These are phyloP conservation scores for Pichia cactophila DNA, from an alignment of 1,139 yeast species.

Conservation along the genomic window DNA sequence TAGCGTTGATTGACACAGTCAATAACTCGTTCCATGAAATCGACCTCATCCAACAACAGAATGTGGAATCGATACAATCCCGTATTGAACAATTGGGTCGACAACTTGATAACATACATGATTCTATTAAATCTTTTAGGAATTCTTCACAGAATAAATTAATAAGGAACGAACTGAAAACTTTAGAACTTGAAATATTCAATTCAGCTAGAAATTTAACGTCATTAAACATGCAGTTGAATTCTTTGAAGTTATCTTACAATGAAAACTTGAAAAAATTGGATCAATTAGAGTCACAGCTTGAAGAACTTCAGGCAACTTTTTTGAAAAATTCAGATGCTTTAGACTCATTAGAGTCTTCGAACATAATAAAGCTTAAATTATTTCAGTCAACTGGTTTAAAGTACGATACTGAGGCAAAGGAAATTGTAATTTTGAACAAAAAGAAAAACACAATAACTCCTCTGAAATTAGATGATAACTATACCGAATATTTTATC, in stretches of 20 bases:
- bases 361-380: constrained; percentile 33
- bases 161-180: constrained; percentile 21
- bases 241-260: constrained; percentile 30
- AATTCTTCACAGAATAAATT: constrained; percentile 19
- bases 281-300: constrained; percentile 32
- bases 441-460: constrained; percentile 41
- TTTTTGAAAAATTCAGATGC: constrained; percentile 7
- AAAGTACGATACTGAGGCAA: constrained; percentile 31
- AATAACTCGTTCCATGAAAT: constrained; percentile 33
- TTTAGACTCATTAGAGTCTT: constrained; percentile 18
- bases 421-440: constrained; percentile 44
- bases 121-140: constrained; percentile 18
- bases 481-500: constrained; percentile 55
- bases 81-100: constrained; percentile 12
- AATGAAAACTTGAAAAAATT: constrained; percentile 39
- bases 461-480: constrained; percentile 45
- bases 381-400: constrained; percentile 39
- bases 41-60: constrained; percentile 24
- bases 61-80: background rate
- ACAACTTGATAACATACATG: constrained; percentile 18
- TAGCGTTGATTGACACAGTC: constrained; percentile 42
- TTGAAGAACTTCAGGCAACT: constrained; percentile 21
- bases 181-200: constrained; percentile 44
- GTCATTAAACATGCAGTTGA: constrained; percentile 47
- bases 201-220: constrained; percentile 50